Percentiles rank a stretch among this genome's conserved stretches.
Evolutionary conservation across 1,139 yeast species (phyloP).

Genomic region (Yamadazyma oceani): DNA sequence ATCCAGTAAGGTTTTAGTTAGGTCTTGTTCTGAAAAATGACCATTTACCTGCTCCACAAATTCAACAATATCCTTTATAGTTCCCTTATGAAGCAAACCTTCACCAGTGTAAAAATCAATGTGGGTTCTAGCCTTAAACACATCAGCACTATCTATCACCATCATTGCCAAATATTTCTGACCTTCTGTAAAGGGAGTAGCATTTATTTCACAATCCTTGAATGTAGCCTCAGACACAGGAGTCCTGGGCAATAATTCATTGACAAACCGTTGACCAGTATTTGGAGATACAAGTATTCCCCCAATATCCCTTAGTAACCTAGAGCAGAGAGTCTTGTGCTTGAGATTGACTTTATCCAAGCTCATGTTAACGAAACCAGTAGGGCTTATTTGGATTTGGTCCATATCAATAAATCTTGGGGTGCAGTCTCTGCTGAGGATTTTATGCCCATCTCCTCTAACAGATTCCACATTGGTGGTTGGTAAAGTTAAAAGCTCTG

Average conservation of each 20-base stretch:
- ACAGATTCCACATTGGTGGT: constrained; percentile 38
- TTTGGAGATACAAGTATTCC: constrained; percentile 34
- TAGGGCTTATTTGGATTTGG: constrained; percentile 40
- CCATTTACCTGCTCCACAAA: constrained; percentile 19
- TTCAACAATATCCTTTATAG: constrained; percentile 19
- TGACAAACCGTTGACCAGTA: constrained; percentile 33
- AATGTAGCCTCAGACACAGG: constrained; percentile 28
- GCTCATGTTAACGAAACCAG: constrained; percentile 33
- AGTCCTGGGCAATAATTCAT: constrained; percentile 38
- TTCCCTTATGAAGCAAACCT: constrained; percentile 28
- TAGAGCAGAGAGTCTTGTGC: constrained; percentile 40
- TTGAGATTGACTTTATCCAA: constrained; percentile 14
- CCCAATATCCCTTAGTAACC: constrained; percentile 38
- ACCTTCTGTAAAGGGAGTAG: constrained; percentile 9
- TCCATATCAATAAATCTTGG: constrained; percentile 39
- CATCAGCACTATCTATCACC: constrained; percentile 27
- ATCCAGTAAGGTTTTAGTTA: constrained; percentile 14
- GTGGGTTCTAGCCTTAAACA: constrained; percentile 27
- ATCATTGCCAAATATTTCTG: constrained; percentile 24
- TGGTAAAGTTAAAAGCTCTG: constrained; percentile 32
- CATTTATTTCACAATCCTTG: constrained; percentile 20
- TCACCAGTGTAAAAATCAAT: constrained; percentile 31
- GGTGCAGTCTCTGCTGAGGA: constrained; percentile 30
- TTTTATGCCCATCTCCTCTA: constrained; percentile 40
- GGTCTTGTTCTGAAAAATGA: constrained; percentile 9